Conservation (phyloP, 768 basidiomycete species). For the Boletales sp. region DNA sequence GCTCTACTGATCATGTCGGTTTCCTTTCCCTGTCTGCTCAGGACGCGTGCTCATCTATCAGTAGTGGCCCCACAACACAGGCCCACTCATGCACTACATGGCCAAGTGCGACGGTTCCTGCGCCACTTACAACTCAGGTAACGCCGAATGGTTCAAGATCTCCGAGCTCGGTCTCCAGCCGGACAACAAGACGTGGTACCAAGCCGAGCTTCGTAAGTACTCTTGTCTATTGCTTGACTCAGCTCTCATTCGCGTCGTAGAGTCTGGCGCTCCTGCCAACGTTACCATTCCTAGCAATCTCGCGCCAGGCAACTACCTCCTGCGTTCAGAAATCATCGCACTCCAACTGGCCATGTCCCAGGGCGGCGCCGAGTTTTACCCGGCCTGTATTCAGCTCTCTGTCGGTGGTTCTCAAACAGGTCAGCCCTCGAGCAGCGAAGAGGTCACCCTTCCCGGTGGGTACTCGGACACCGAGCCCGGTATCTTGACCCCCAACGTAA, state of each 20-base stretch:
- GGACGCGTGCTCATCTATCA: background rate
- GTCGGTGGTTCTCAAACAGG: slow-evolving; percentile 28
- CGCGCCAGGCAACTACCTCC: slow-evolving; percentile 64
- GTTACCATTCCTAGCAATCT: slow-evolving; percentile 47
- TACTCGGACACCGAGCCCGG: slow-evolving; percentile 69
- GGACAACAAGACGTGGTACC: slow-evolving; percentile 42
- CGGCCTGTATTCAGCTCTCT: slow-evolving; percentile 23
- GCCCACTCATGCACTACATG: slow-evolving; percentile 73
- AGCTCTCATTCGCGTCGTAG: slow-evolving; percentile 17
- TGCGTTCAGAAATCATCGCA: slow-evolving; percentile 74
- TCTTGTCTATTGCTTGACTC: background rate
- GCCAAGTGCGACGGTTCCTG: slow-evolving; percentile 57
- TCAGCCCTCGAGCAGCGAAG: slow-evolving; percentile 23
- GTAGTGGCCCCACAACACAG: slow-evolving; percentile 54
- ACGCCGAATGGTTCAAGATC: slow-evolving; percentile 74
- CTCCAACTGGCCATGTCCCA: slow-evolving; percentile 55
- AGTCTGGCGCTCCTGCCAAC: slow-evolving; percentile 35
- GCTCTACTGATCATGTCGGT: slow-evolving; percentile 25
- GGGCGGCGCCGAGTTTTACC: slow-evolving; percentile 50
- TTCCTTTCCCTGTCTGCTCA: background rate
- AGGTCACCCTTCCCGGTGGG: slow-evolving; percentile 65
- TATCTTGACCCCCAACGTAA: slow-evolving; percentile 50
- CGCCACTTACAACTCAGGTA: slow-evolving; percentile 47
- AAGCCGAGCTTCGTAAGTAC: slow-evolving; percentile 43
- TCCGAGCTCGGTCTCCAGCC: slow-evolving; percentile 45